Conservation (phyloP, 2,329 filamentous ascomycete genomes). For the Penicillium sp. region DNA sequence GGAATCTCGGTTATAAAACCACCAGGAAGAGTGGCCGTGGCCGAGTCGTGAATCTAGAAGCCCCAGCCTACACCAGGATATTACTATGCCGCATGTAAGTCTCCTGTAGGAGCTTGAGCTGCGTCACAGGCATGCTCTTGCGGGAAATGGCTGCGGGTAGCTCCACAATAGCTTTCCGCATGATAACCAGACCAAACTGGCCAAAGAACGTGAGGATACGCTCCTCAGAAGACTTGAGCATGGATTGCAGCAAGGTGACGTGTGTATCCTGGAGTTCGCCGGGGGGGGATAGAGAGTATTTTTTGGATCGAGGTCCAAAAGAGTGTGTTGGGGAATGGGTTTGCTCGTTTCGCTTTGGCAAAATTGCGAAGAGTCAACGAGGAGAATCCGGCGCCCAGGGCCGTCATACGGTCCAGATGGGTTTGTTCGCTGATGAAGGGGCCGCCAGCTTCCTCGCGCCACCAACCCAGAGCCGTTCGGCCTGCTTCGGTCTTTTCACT, state of each 20-base stretch:
- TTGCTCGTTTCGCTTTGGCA: constrained; percentile 62
- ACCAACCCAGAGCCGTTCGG: constrained; percentile 70
- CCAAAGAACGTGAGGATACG: constrained; percentile 82
- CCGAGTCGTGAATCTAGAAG: neutral
- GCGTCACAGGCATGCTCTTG: constrained; percentile 38
- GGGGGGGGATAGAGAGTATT: constrained; percentile 70
- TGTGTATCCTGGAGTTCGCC: constrained; percentile 70
- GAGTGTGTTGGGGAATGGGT: constrained; percentile 72
- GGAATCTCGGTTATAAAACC: neutral
- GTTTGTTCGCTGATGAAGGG: constrained; percentile 64
- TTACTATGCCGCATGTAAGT: constrained; percentile 37
- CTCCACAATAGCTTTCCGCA: constrained; percentile 70
- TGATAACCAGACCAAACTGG: constrained; percentile 66
- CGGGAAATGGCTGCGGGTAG: constrained; percentile 55
- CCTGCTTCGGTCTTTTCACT: constrained; percentile 70
- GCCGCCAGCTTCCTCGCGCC: constrained; percentile 52
- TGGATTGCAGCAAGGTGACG: constrained; percentile 65
- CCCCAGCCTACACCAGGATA: constrained; percentile 14
- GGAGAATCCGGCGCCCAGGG: constrained; percentile 79
- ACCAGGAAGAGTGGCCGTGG: neutral
- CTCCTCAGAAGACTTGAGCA: constrained; percentile 70
- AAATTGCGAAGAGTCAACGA: constrained; percentile 82
- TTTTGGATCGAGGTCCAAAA: constrained; percentile 79
- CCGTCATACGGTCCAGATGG: constrained; percentile 82
- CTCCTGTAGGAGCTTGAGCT: constrained; percentile 39